These are phyloP conservation scores for Toxicodendron radicans DNA, from an alignment of 345 rosid species.

Conservation along the genomic window DNA sequence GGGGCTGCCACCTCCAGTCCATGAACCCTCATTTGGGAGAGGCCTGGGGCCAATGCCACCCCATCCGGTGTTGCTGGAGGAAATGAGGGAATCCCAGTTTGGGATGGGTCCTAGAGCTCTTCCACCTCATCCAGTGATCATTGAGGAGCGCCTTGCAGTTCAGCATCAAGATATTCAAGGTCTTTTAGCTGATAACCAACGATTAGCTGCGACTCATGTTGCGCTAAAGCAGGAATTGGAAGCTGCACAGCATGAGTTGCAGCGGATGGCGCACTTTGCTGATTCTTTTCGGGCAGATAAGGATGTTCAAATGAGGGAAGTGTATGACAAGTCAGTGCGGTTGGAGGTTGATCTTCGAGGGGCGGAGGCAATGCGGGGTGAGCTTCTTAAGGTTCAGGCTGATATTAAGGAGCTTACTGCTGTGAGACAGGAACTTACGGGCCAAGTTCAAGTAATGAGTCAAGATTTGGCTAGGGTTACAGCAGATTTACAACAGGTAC, in stretches of 20 bases:
- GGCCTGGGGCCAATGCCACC: conserved; percentile 56
- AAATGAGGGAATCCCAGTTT: conserved; percentile 58
- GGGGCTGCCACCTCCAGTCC: conserved; percentile 51
- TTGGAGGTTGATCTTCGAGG: conserved; percentile 70
- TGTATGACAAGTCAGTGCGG: conserved; percentile 72
- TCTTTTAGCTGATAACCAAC: conserved; percentile 80
- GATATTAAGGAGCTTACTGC: conserved; percentile 78
- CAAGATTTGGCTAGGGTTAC: conserved; percentile 74
- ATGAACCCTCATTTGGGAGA: conserved; percentile 54
- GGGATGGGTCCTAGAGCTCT: conserved; percentile 58
- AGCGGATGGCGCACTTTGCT: conserved; percentile 58
- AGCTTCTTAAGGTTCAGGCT: conserved; percentile 57
- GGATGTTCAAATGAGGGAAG: conserved; percentile 81
- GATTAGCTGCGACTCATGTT: conserved; percentile 86
- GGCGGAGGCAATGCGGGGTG: conserved; percentile 61
- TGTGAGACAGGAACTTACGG: conserved; percentile 64
- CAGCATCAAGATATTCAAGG: conserved; percentile 93
- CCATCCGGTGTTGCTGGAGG: conserved; percentile 59
- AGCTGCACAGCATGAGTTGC: conserved; percentile 76
- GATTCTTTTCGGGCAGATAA: conserved; percentile 70
- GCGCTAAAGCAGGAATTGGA: conserved; percentile 94
- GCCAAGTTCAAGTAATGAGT: conserved; percentile 66
- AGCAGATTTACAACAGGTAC: conserved; percentile 70
- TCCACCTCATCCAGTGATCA: conserved; percentile 61
- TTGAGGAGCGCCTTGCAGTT: conserved; percentile 74